Base-by-base conservation (phyloP, 225 moss, liverwort and hornwort species). In the Rhytidiadelphus loreus region DNA sequence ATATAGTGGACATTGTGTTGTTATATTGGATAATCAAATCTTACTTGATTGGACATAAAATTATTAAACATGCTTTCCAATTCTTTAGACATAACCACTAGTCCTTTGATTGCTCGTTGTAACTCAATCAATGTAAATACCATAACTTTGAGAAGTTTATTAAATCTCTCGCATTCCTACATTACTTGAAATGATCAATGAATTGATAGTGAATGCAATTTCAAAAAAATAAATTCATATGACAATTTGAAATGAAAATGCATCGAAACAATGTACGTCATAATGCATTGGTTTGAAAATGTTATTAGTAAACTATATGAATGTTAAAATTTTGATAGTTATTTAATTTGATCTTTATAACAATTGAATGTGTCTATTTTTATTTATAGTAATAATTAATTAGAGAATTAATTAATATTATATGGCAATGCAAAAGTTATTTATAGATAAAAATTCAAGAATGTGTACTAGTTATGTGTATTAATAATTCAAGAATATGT, bases 51-150 rank as follows among this genome's bases (percentile, higher is more conserved):
- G 16, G 95, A 95, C 48, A 96, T 90, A 76, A 98, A 96, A 63
- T 91, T 97, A 81, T 95, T 95, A 44, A 96, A 98, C 98, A 98
- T 98, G 76, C 96, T 95, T 85, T 98, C 98, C 8, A 98, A 85
- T 71, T 98, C 98, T 1, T 94, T 69, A 1, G 98, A 98, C 98
- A 98, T 98, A 3, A 98, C 95, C n/a, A 97, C 96, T 4, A 97
- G 82, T 30, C 98, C 98, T 89, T 98, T 98, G 43, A 98, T 97
- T 82, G 97, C 98, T 80, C 93, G 82, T 88, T 96, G 97, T n/a
- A 98, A 90, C 58, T 98, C 98, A 60, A 83, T 78, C 48, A 98
- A 85, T 19, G 97, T 98, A 55, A 94, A 93, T 21, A 88, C 85
- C 94, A 98, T 96, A n/a, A 93, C 92, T 86, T 74, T 91, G 4